These are phyloP conservation scores for Ceratocystis colombiana DNA, from an alignment of 2,329 filamentous ascomycete genomes.

Conservation along the genomic window DNA sequence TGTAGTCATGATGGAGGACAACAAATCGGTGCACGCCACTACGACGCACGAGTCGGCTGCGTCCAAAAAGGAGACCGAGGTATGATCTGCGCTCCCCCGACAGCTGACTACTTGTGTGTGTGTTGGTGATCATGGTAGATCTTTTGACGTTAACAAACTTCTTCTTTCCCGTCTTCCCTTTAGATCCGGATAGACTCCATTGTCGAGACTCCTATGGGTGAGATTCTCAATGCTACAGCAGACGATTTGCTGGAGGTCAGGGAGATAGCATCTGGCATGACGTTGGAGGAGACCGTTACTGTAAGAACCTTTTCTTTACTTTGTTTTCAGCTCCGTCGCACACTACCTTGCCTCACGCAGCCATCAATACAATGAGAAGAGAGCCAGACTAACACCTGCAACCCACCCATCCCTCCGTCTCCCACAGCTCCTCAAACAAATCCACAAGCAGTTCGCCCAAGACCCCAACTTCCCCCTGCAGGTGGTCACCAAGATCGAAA, in stretches of 20 bases:
- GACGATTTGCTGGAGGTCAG: slow-evolving; percentile 39
- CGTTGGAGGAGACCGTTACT: slow-evolving; percentile 32
- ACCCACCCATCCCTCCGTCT: background rate
- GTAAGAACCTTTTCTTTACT: slow-evolving; percentile 26
- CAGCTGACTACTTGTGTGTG: background rate
- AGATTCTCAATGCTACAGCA: slow-evolving; percentile 34
- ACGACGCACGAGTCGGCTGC: background rate
- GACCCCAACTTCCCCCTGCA: slow-evolving; percentile 35
- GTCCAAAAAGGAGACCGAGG: slow-evolving; percentile 12
- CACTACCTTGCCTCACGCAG: background rate
- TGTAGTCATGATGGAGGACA: slow-evolving; percentile 4
- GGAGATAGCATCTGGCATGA: slow-evolving; percentile 33
- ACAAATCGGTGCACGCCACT: slow-evolving; percentile 8
- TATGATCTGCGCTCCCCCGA: background rate
- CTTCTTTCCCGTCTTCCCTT: too few relatives aligned
- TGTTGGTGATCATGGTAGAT: background rate
- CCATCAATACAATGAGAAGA: background rate
- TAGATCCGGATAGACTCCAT: slow-evolving; percentile 18
- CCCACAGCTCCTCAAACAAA: slow-evolving; percentile 32
- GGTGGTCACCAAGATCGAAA: slow-evolving; percentile 33
- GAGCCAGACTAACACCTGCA: background rate
- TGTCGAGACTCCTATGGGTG: slow-evolving; percentile 8
- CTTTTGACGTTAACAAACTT: slow-evolving; percentile 11
- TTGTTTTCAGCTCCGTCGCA: too few relatives aligned
- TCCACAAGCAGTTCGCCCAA: slow-evolving; percentile 32